Evolutionary conservation across 2,329 filamentous ascomycete species (phyloP).

Genomic region (Botrytis elliptica): DNA sequence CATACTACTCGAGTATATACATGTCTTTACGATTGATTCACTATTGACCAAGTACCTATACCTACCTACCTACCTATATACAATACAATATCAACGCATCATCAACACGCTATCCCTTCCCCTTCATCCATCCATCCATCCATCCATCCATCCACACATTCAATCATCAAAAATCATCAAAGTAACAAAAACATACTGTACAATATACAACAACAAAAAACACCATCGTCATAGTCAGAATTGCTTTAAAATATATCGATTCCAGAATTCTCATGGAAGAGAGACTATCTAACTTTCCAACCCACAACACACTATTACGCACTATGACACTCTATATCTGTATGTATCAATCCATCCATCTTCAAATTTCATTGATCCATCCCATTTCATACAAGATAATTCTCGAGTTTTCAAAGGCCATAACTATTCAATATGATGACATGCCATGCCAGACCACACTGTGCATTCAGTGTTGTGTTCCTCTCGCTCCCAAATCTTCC

Average conservation of each 20-base stretch:
- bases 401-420: background rate
- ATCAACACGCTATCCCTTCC: background rate
- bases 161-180: background rate
- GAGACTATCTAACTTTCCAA: constrained; percentile 5
- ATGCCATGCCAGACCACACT: background rate
- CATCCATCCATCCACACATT: background rate
- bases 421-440: background rate
- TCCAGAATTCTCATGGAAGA: background rate
- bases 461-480: background rate
- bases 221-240: background rate
- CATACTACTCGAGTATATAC: too few species aligned
- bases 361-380: background rate
- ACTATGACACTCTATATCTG: background rate
- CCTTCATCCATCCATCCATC: background rate
- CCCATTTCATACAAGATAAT: constrained; percentile 7
- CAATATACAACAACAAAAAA: background rate
- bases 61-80: background rate
- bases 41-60: background rate
- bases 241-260: background rate
- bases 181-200: background rate
- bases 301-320: background rate
- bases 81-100: background rate
- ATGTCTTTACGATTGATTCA: background rate
- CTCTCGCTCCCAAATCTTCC: background rate
- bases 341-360: background rate